These are phyloP conservation scores for Aspergillus ellipticus DNA, from an alignment of 495 filamentous ascomycete species.

Conservation along the genomic window DNA sequence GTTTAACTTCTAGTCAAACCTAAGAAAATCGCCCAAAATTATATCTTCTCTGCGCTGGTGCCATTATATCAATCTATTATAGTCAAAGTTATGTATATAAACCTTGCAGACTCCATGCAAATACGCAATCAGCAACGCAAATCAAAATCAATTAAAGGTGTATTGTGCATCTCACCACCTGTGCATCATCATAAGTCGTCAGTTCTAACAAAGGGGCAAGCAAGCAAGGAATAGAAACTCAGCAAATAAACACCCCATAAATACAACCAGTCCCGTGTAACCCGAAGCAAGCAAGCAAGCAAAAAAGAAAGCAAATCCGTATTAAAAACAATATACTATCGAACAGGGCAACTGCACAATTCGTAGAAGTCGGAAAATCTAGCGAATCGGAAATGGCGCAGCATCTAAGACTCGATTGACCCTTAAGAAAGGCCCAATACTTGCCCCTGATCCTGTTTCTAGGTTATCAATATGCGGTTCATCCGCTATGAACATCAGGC, in stretches of 20 bases:
- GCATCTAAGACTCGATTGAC: too few species aligned
- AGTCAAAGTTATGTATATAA: neutral
- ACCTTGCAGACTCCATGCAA: neutral
- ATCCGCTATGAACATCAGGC: conserved; percentile 19
- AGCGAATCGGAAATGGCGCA: neutral
- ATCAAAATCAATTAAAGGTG: neutral
- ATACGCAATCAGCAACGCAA: neutral
- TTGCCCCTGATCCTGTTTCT: neutral
- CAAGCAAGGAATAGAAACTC: too few species aligned
- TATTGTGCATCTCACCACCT: conserved; percentile 8
- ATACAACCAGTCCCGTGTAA: conserved; percentile 3
- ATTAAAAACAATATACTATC: neutral
- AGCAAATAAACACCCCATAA: neutral
- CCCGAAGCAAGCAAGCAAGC: neutral
- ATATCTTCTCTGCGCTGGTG: neutral
- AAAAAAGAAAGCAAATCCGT: conserved; percentile 5
- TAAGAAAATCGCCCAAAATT: too few species aligned
- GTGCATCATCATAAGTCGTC: conserved; percentile 13
- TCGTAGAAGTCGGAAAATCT: neutral
- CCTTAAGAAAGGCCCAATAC: too few species aligned
- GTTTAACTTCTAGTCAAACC: too few species aligned
- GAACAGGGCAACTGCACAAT: neutral
- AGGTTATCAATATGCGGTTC: neutral
- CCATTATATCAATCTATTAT: neutral
- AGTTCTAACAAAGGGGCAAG: neutral